Conservation (phyloP, 768 basidiomycete species). For the Trametes coccinea region DNA sequence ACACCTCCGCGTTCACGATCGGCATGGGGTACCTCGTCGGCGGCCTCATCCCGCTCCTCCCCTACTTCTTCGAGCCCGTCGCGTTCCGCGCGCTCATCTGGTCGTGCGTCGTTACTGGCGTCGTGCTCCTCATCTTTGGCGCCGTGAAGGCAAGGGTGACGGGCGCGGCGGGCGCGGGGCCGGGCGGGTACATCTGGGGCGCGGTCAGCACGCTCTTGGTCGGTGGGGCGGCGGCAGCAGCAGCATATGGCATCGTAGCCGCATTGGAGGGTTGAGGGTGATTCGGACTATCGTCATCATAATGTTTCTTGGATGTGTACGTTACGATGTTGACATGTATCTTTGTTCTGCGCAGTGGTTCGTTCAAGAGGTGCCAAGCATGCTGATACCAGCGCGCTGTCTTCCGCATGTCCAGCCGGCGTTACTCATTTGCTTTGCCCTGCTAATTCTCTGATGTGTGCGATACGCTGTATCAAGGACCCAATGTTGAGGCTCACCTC, state of each 20-base stretch:
- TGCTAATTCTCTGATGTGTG: too few relatives aligned
- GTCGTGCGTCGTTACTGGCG: slow-evolving; percentile 78
- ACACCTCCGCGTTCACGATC: slow-evolving; percentile 91
- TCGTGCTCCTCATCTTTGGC: slow-evolving; percentile 88
- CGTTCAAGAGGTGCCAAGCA: not conserved
- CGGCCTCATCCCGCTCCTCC: slow-evolving; percentile 88
- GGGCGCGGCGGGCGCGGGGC: slow-evolving; percentile 65
- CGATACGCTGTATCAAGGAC: too few relatives aligned
- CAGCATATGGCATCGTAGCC: slow-evolving; percentile 61
- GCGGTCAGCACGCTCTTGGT: slow-evolving; percentile 85
- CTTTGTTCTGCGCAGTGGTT: not conserved
- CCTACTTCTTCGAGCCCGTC: slow-evolving; percentile 82
- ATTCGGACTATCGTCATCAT: not conserved
- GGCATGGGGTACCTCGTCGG: slow-evolving; percentile 93
- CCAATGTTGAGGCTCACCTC: too few relatives aligned
- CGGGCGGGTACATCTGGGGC: slow-evolving; percentile 79
- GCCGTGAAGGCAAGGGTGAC: slow-evolving; percentile 87
- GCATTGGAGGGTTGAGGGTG: slow-evolving; percentile 39
- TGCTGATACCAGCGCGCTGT: not conserved
- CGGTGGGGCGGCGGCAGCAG: slow-evolving; percentile 86
- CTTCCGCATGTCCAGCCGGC: not conserved
- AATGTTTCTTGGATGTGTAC: not conserved
- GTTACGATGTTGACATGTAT: not conserved
- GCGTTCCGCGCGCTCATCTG: slow-evolving; percentile 72
- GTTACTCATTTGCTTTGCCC: too few relatives aligned